These are phyloP conservation scores for Coemansia sp. DNA, from an alignment of 192 early-diverging fungal species.

Conservation along the genomic window DNA sequence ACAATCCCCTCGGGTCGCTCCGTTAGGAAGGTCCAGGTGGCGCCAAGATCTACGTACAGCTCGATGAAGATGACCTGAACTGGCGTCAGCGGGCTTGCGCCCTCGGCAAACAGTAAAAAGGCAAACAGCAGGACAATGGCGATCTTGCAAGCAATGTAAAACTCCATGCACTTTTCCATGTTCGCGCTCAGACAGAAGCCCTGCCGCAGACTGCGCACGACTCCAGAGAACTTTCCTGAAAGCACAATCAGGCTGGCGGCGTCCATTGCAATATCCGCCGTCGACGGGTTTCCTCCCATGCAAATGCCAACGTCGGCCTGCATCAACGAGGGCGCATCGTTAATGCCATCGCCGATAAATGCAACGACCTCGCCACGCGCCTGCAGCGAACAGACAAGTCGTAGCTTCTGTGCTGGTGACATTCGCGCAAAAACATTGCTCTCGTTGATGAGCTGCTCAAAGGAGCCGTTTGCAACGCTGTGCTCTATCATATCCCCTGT, in stretches of 20 bases:
- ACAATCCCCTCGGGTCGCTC: conserved; percentile 32
- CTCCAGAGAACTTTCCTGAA: conserved; percentile 30
- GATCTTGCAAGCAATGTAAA: conserved; percentile 36
- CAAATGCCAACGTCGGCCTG: conserved; percentile 83
- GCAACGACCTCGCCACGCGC: conserved; percentile 44
- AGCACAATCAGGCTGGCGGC: conserved; percentile 40
- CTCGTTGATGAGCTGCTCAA: conserved; percentile 34
- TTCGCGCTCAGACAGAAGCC: conserved; percentile 27
- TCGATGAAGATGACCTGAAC: conserved; percentile 44
- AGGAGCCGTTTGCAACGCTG: conserved; percentile 22
- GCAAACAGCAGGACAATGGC: conserved; percentile 34
- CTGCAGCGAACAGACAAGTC: conserved; percentile 40
- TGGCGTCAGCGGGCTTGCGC: conserved; percentile 37
- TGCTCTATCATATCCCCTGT: conserved; percentile 50
- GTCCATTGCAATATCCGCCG: conserved; percentile 62
- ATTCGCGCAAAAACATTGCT: conserved; percentile 50
- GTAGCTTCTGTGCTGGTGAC: conserved; percentile 42
- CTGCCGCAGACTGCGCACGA: conserved; percentile 36
- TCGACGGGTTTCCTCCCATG: conserved; percentile 67
- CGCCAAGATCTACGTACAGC: conserved; percentile 37
- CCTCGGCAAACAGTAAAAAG: conserved; percentile 27
- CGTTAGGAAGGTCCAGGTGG: conserved; percentile 28
- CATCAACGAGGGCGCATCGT: conserved; percentile 84
- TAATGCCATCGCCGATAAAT: conserved; percentile 79
- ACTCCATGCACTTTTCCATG: conserved; percentile 25